These are phyloP conservation scores for Oidiodendron maius DNA, from an alignment of 495 filamentous ascomycete genomes.

Conservation along the genomic window DNA sequence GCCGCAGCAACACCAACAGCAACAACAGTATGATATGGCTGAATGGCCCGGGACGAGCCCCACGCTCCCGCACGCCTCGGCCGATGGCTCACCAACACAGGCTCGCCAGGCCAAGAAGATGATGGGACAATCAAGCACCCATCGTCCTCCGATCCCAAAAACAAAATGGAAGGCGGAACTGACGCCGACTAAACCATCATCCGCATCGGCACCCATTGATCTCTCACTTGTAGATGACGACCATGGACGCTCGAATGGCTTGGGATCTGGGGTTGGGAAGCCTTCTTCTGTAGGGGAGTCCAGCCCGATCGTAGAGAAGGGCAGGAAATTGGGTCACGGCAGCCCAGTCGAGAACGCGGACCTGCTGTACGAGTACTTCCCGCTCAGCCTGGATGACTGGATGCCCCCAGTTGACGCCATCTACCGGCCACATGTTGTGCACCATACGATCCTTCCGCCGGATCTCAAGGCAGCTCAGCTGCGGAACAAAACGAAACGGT, in stretches of 20 bases:
- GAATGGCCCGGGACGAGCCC: slow-evolving; percentile 13
- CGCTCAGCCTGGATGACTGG: slow-evolving; percentile 84
- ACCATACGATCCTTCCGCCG: slow-evolving; percentile 72
- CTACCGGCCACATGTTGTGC: slow-evolving; percentile 87
- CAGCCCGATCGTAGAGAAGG: slow-evolving; percentile 21
- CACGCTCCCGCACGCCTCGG: not conserved
- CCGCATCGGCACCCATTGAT: slow-evolving; percentile 54
- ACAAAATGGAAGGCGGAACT: slow-evolving; percentile 19
- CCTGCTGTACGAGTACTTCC: slow-evolving; percentile 87
- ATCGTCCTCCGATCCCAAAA: slow-evolving; percentile 19
- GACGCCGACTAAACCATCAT: slow-evolving; percentile 10
- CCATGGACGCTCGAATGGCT: slow-evolving; percentile 24
- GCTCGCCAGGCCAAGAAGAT: slow-evolving; percentile 20
- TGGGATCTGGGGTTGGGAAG: slow-evolving; percentile 6
- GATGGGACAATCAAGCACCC: slow-evolving; percentile 20
- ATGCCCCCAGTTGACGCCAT: slow-evolving; percentile 88
- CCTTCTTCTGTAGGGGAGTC: slow-evolving; percentile 13
- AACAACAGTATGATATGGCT: slow-evolving; percentile 20
- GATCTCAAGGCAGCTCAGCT: slow-evolving; percentile 69
- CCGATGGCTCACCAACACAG: not conserved
- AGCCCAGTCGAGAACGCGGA: slow-evolving; percentile 70
- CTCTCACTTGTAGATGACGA: slow-evolving; percentile 75
- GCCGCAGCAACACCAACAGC: not conserved
- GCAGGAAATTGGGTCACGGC: slow-evolving; percentile 1
- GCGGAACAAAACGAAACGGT: slow-evolving; percentile 69